Conservation (phyloP, 2,329 filamentous ascomycete species). For the Raffaelea arxii region DNA sequence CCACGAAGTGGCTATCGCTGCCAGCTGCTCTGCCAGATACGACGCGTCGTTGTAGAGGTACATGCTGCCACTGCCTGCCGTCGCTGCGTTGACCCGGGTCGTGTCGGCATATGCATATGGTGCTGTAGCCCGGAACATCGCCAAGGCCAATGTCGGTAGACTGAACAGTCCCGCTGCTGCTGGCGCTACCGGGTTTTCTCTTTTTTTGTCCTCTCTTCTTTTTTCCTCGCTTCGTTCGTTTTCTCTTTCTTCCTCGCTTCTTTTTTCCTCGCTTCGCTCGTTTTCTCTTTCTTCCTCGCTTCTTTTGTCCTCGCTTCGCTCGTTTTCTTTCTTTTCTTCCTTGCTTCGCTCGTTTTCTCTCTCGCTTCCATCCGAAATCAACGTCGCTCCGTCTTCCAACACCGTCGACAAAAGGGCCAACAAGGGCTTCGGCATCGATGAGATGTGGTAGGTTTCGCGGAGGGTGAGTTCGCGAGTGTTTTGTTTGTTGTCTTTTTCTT, state of each 20-base stretch:
- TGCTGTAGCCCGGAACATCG: constrained; percentile 71
- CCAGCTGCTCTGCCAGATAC: constrained; percentile 50
- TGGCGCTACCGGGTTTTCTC: constrained; percentile 54
- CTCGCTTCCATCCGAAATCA: constrained; percentile 47
- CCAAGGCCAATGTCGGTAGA: constrained; percentile 61
- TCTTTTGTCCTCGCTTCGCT: constrained; percentile 31
- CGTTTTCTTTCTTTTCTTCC: constrained; percentile 29
- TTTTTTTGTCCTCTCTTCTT: too few species aligned
- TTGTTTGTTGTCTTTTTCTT: constrained; percentile 1
- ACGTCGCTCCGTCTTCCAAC: constrained; percentile 48
- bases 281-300: too few species aligned
- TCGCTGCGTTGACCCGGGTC: too few species aligned
- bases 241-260: constrained; percentile 31
- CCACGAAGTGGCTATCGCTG: constrained; percentile 40
- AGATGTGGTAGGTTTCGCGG: constrained; percentile 80
- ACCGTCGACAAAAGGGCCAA: constrained; percentile 54
- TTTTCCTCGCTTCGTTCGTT: constrained; percentile 25
- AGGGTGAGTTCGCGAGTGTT: constrained; percentile 56
- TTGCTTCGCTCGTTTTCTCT: constrained; percentile 20
- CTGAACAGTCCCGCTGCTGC: constrained; percentile 62
- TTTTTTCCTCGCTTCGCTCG: too few species aligned
- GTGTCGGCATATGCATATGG: constrained; percentile 52
- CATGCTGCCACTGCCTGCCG: constrained; percentile 62
- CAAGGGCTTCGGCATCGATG: constrained; percentile 74
- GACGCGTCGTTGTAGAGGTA: constrained; percentile 59